phyloP scores from a whole-genome alignment of 306 rosid genomes.

The Rosa chinensis region DNA sequence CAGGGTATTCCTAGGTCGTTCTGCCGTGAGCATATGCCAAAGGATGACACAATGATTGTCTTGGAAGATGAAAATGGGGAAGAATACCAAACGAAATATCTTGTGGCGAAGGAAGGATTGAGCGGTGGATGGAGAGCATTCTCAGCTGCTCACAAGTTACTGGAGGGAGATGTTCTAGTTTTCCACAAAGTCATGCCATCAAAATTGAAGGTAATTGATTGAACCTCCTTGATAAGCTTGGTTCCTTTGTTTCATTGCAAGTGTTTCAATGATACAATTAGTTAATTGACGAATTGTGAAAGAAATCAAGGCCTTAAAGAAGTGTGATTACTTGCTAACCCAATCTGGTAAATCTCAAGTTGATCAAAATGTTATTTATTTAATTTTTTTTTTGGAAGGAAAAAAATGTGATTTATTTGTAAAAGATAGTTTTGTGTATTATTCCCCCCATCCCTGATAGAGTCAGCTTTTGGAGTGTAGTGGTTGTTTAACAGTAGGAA shows the following conservation, averaged over 20 bases:
- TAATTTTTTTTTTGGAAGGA: too few species aligned
- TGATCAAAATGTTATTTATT: not conserved
- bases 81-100: conserved; percentile 33
- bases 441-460: not conserved
- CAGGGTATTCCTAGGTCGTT: conserved; percentile 51
- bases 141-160: conserved; percentile 38
- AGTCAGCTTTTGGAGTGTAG: not conserved
- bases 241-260: not conserved
- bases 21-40: conserved; percentile 48
- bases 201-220: conserved; percentile 46
- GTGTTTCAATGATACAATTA: too few species aligned
- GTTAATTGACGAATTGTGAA: not conserved
- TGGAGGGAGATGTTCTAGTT: conserved; percentile 38
- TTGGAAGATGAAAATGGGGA: conserved; percentile 52
- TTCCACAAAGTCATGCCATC: conserved; percentile 40
- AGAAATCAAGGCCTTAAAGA: not conserved
- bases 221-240: not conserved
- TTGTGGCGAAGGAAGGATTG: conserved; percentile 37
- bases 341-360: not conserved
- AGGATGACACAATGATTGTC: conserved; percentile 28
- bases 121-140: conserved; percentile 60
- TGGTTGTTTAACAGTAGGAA: not conserved
- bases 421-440: not conserved
- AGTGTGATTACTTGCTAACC: not conserved
- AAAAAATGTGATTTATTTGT: not conserved